Base-by-base conservation (phyloP, 352 stramenopile genomes). In the Blastocystis sp. region DNA sequence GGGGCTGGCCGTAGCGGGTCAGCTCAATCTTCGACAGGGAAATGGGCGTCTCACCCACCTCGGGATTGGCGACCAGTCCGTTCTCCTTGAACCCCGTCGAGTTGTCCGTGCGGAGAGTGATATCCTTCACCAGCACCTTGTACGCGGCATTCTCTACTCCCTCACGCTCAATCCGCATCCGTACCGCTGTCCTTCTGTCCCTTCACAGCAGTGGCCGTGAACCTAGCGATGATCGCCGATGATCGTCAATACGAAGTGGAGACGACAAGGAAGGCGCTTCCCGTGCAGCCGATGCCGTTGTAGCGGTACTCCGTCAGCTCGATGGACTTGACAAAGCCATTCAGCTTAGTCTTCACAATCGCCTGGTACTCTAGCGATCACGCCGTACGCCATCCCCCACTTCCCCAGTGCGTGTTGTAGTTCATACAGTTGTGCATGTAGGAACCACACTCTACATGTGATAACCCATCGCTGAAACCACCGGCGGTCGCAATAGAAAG, bases 221-320 rank as follows among this genome's bases (percentile, higher is more conserved):
- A 71, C 21, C 64, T 71, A 71, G 2, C 2, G 19, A 7, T 23
- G 17, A 71, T 19, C 34, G 2, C 21, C n/a, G 11, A n/a, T 4
- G 45, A 14, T 23, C 17, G 45, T 40, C 10, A n/a, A 2, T 52
- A 71, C 64, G 64, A 71, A 21, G 64, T 71, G 19, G 64, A 52
- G 3, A 71, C 45, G 45, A 71, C 23, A n/a, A 71, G 38, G 64
- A 71, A 71, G 10, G 64, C 34, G 45, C 34, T 45, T 23, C 64
- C 64, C 3, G 64, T 71, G 45, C 64, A 71, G 38, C 34, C 64
- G 23, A 71, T 45, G 21, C 64, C 64, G 64, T 23, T 41, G 23
- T 71, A 71, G 64, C 64, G 64, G 64, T 41, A 71, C 64, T 71
- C 64, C n/a, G 64, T 71, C 19, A 71, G 64, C 3, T 71, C 64